Percentiles rank a stretch among this genome's conserved stretches.
Conservation (phyloP, 768 basidiomycete genomes). For the Boletellus ananas region DNA sequence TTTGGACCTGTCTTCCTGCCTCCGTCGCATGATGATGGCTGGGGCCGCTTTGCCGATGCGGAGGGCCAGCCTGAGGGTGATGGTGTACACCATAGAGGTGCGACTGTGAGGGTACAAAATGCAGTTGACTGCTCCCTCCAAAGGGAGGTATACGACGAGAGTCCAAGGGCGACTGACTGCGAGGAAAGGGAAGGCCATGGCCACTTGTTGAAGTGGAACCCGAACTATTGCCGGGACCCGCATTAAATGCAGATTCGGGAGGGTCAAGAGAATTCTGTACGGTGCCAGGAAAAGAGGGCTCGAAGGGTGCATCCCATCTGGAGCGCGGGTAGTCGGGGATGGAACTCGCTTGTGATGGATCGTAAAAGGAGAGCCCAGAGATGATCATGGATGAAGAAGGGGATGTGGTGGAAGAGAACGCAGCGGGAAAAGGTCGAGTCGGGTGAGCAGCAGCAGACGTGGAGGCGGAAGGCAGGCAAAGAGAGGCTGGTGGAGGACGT, state of each 20-base stretch:
- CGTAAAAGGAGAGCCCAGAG: slow-evolving; percentile 51
- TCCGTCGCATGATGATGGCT: background rate
- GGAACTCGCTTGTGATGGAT: slow-evolving; percentile 38
- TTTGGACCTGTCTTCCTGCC: background rate
- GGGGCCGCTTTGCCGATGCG: slow-evolving; percentile 1
- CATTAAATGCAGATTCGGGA: background rate
- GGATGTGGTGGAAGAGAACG: slow-evolving; percentile 2
- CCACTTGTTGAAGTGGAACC: background rate
- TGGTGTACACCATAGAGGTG: slow-evolving; percentile 3
- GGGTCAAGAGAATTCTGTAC: background rate
- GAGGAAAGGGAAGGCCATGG: slow-evolving; percentile 1
- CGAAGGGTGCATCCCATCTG: slow-evolving; percentile 21
- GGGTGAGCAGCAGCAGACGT: background rate
- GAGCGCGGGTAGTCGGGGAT: slow-evolving; percentile 41
- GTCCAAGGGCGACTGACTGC: background rate
- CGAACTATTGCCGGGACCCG: background rate
- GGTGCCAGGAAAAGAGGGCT: slow-evolving; percentile 6
- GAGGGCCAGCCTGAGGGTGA: slow-evolving; percentile 10
- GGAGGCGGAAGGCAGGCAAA: slow-evolving; percentile 3
- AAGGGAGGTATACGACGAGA: background rate
- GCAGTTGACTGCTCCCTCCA: background rate
- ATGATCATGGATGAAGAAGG: slow-evolving; percentile 44
- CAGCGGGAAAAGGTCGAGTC: background rate
- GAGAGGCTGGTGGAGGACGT: background rate
- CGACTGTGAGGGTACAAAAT: background rate